phyloP scores from a whole-genome alignment of 164 flowering plant genomes.

The Annona cherimola region DNA sequence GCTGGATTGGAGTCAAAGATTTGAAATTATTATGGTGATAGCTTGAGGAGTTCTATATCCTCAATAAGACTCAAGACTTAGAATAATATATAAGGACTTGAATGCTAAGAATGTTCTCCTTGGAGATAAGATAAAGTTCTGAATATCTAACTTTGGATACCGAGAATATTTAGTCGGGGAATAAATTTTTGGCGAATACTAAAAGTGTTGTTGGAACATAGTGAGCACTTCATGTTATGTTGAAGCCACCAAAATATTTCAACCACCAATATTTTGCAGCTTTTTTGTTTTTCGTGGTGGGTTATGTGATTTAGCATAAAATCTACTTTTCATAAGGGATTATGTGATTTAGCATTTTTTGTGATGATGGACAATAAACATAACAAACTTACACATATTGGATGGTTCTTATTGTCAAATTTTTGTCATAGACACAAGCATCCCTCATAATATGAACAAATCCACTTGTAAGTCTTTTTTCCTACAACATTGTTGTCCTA shows the following conservation, averaged over 20 bases:
- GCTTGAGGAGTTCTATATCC: conserved; percentile 55
- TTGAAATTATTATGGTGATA: conserved; percentile 31
- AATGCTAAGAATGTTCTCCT: conserved; percentile 51
- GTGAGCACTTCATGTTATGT: conserved; percentile 18
- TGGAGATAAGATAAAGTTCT: conserved; percentile 40
- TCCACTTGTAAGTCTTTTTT: too few relatives aligned
- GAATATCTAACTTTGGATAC: conserved; percentile 52
- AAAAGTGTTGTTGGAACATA: conserved; percentile 31
- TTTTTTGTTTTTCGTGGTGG: too few relatives aligned
- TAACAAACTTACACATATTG: neutral
- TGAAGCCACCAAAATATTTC: too few relatives aligned
- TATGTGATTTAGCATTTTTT: too few relatives aligned
- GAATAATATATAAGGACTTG: conserved; percentile 53
- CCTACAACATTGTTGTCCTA: too few relatives aligned
- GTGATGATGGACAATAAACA: neutral
- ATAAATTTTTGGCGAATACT: conserved; percentile 24
- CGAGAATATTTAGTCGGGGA: conserved; percentile 32
- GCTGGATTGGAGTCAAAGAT: conserved; percentile 24
- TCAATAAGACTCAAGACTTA: conserved; percentile 51
- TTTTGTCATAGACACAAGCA: too few relatives aligned
- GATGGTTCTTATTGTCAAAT: neutral
- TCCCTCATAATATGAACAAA: too few relatives aligned
- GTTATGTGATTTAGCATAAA: too few relatives aligned
- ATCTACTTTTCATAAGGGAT: too few relatives aligned
- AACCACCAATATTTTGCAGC: too few relatives aligned